Percentiles rank a stretch among this genome's conserved stretches.
Evolutionary conservation across 768 basidiomycete species (phyloP).

Genomic region (Gloeostereum incarnatum): DNA sequence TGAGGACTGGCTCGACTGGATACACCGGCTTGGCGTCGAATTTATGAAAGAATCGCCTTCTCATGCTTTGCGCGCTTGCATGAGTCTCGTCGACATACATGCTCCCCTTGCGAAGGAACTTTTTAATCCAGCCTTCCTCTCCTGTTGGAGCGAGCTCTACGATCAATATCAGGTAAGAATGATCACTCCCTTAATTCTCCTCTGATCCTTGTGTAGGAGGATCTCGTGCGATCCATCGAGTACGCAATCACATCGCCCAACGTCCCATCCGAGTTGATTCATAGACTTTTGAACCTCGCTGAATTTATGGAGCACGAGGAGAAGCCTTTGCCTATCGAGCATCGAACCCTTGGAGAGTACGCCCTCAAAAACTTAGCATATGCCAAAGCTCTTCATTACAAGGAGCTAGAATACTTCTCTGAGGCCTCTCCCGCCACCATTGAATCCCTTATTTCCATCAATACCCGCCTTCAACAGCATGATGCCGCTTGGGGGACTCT

Average conservation of each 20-base stretch:
- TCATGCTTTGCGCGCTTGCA: constrained; percentile 94
- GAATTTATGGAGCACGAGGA: constrained; percentile 99
- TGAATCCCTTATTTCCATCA: constrained; percentile 92
- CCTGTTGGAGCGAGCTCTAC: constrained; percentile 94
- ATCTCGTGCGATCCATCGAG: constrained; percentile 87
- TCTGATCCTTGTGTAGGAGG: constrained; percentile 50
- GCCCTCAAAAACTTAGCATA: constrained; percentile 91
- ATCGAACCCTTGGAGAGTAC: constrained; percentile 87
- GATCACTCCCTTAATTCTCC: not conserved
- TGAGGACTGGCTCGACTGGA: constrained; percentile 95
- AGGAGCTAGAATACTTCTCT: constrained; percentile 93
- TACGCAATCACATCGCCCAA: constrained; percentile 68
- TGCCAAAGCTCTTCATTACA: constrained; percentile 97
- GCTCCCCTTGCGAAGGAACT: constrained; percentile 87
- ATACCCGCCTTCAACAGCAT: constrained; percentile 92
- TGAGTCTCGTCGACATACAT: constrained; percentile 88
- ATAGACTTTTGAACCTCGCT: constrained; percentile 84
- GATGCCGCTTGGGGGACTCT: constrained; percentile 98
- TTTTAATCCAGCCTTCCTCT: constrained; percentile 97
- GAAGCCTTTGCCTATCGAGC: constrained; percentile 88
- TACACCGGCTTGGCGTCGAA: constrained; percentile 86
- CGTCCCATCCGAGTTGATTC: constrained; percentile 83
- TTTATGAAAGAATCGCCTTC: constrained; percentile 98
- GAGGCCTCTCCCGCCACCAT: constrained; percentile 88
- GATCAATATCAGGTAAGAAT: constrained; percentile 85